Base-by-base conservation (phyloP, 169 alveolate species). In the Eimeria sp. region DNA sequence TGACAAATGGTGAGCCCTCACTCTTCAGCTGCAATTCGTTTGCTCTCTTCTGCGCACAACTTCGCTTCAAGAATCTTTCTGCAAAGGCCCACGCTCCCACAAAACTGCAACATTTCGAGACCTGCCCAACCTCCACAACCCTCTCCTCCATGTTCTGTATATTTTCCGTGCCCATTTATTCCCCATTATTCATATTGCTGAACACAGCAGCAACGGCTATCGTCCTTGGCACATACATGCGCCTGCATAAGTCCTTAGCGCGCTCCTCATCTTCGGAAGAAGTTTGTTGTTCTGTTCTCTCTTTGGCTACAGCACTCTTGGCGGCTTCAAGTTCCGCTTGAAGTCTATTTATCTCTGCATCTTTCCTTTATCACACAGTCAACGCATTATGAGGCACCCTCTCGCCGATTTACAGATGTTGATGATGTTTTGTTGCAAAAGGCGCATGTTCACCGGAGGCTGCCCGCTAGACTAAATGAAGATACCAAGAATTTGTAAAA, bases 11-110 rank as follows among this genome's bases (percentile, higher is more conserved):
- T 27, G 65, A n/a, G 11, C 18, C 22, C 92, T n/a, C 92, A 84
- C 92, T 84, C 76, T 30, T 84, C 92, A n/a, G 92, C 92, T 84
- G 61, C 92, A 57, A 84, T 58, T 47, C 92, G 76, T 58, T 57
- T 84, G 61, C 51, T n/a, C 30, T 84, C 92, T 30, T 47, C 92
- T 57, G 22, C 92, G 58, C 72, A 57, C 58, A 84, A 40, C n/a
- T 54, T 51, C 51, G 40, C 34, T 76, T 84, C 76, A 11, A 84
- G 57, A 14, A 84, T 57, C 13, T 6, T 45, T 40, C 92, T 84
- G 54, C 92, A 40, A 58, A n/a, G 54, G 58, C 51, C 45, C 54
- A 73, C 0, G 54, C 84, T n/a, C 67, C 20, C 40, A 27, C 58
- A 40, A 5, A 10, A 43, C 20, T 20, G 43, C 13, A 34, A 34